These are phyloP conservation scores for Aurantiochytrium sp. DNA, from an alignment of 108 stramenopile species.

Conservation along the genomic window DNA sequence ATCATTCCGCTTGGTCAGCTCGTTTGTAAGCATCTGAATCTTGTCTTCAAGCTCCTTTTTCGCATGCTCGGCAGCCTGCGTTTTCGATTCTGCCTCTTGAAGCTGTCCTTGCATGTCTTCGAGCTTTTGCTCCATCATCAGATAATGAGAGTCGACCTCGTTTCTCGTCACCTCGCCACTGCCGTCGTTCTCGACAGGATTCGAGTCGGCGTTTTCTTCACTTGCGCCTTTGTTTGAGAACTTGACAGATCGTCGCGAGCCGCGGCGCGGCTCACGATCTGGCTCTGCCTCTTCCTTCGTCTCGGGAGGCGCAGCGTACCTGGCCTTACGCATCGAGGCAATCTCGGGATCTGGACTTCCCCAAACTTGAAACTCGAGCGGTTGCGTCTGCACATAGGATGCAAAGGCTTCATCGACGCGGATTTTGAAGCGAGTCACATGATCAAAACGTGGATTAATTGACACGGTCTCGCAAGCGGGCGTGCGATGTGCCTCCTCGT, in stretches of 20 bases:
- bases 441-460: background rate
- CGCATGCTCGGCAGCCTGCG: background rate
- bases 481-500: background rate
- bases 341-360: background rate
- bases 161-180: background rate
- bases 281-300: too few species aligned
- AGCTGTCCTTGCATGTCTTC: background rate
- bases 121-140: background rate
- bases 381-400: background rate
- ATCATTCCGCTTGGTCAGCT: background rate
- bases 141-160: background rate
- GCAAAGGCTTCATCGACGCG: background rate
- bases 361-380: conserved; percentile 18
- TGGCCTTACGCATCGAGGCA: background rate
- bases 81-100: background rate
- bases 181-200: background rate
- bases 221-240: background rate
- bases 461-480: background rate
- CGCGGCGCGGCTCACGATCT: background rate
- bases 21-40: background rate
- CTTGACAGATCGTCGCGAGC: background rate
- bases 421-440: background rate
- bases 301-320: too few species aligned
- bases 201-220: background rate
- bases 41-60: background rate